phyloP scores from a whole-genome alignment of 306 rosid species.

The Inga leiocalycina region DNA sequence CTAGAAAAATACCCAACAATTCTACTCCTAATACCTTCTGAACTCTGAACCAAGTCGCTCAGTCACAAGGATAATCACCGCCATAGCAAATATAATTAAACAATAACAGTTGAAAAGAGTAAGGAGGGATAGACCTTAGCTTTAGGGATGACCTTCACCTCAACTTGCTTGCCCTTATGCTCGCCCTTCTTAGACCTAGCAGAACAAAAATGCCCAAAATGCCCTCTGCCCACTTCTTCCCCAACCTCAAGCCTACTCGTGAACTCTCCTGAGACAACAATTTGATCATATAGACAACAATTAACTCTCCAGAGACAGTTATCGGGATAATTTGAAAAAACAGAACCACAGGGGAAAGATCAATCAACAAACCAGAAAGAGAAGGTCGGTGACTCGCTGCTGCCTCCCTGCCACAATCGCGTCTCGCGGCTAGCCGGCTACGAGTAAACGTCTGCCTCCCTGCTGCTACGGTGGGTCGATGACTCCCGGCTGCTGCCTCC shows the following conservation, averaged over 20 bases:
- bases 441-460: no score
- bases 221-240: constrained; percentile 96
- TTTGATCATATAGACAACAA: no score
- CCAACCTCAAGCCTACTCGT: constrained; percentile 78
- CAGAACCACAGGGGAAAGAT: no score
- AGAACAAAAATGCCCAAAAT: constrained; percentile 98
- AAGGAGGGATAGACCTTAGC: constrained; percentile 62
- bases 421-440: no score
- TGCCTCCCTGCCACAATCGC: no score
- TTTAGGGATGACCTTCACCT: constrained; percentile 92
- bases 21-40: neutral
- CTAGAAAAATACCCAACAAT: neutral
- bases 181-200: constrained; percentile 96
- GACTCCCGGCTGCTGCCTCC: no score
- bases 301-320: no score
- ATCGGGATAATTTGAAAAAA: no score
- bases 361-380: no score
- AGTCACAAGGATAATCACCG: neutral
- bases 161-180: constrained; percentile 84
- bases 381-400: no score
- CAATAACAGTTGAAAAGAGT: neutral
- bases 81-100: neutral
- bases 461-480: no score
- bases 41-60: constrained; percentile 9
- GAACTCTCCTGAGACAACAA: constrained; percentile 43